Percentiles rank a stretch among this genome's conserved stretches.
phyloP scores from a whole-genome alignment of 169 alveolate genomes.

The Cryptosporidium parvum region DNA sequence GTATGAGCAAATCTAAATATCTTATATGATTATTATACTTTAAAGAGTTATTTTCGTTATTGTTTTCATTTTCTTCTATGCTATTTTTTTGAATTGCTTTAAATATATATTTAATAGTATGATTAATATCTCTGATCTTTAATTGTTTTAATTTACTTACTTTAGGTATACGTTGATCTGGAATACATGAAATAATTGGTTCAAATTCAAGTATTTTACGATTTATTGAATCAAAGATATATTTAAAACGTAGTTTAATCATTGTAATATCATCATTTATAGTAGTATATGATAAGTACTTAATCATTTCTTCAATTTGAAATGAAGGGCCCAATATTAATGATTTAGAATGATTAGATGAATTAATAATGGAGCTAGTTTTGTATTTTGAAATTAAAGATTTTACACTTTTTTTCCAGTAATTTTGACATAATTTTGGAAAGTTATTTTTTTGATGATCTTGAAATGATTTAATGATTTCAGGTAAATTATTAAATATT shows the following conservation, averaged over 20 bases:
- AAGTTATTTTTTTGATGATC: background rate
- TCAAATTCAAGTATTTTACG: no score
- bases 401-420: slow-evolving; percentile 20
- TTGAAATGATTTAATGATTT: slow-evolving; percentile 5
- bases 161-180: slow-evolving; percentile 24
- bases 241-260: slow-evolving; percentile 15
- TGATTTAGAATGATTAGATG: background rate
- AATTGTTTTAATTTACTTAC: background rate
- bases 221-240: background rate
- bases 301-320: slow-evolving; percentile 13
- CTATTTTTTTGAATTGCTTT: slow-evolving; percentile 15
- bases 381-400: background rate
- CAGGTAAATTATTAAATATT: background rate
- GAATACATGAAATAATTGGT: slow-evolving; percentile 34
- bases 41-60: background rate
- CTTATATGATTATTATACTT: background rate
- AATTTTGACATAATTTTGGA: slow-evolving; percentile 1
- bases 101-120: slow-evolving; percentile 41
- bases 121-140: slow-evolving; percentile 48
- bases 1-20: slow-evolving; percentile 35
- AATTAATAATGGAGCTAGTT: background rate
- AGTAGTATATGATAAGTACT: background rate
- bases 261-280: slow-evolving; percentile 11
- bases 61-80: background rate
- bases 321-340: background rate